Evolutionary conservation across 768 basidiomycete genomes (phyloP).

Genomic region (Lentinula raphanica): DNA sequence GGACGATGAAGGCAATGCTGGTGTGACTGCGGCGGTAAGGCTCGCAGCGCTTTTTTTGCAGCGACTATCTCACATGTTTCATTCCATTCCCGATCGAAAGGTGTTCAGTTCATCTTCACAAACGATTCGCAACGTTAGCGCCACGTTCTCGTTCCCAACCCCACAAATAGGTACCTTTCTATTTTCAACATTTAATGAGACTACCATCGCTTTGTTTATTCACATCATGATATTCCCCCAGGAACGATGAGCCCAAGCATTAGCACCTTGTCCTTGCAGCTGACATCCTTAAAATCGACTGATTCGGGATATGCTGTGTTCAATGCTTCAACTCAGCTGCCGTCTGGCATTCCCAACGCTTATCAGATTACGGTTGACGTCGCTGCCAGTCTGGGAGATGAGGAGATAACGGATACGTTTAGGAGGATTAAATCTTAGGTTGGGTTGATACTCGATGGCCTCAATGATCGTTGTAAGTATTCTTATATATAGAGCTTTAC

Average conservation of each 20-base stretch:
- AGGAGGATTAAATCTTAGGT: neutral
- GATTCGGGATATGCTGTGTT: neutral
- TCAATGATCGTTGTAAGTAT: neutral
- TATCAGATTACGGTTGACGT: neutral
- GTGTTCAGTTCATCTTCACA: neutral
- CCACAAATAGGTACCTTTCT: neutral
- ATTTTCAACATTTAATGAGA: too few relatives aligned
- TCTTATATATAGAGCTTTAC: too few relatives aligned
- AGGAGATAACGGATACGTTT: neutral
- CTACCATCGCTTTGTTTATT: neutral
- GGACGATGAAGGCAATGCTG: neutral
- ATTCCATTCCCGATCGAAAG: too few relatives aligned
- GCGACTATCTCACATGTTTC: too few relatives aligned
- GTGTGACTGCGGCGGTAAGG: constrained; percentile 5
- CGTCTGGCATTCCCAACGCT: neutral
- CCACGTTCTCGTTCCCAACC: neutral
- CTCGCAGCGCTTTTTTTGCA: neutral
- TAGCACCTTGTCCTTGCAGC: neutral
- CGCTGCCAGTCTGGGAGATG: neutral
- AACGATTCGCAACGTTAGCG: neutral
- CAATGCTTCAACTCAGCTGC: neutral
- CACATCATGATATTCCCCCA: neutral
- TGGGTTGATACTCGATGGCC: neutral
- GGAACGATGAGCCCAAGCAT: neutral
- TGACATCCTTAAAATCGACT: neutral